phyloP scores from a whole-genome alignment of 2,329 filamentous ascomycete genomes.

The Ceratocystis huliohia region DNA sequence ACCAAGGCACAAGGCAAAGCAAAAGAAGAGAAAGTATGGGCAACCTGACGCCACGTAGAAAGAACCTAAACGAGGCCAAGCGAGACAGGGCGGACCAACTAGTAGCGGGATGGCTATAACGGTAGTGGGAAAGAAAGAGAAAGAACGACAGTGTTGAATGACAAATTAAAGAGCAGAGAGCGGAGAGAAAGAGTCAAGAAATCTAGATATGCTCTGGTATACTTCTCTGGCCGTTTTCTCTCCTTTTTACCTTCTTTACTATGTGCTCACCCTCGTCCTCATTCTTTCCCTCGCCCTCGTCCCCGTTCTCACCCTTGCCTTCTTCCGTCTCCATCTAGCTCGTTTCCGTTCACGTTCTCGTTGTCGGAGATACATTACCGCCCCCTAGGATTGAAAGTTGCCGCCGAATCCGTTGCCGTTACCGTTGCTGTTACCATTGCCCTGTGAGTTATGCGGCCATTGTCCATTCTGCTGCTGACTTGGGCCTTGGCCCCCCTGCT shows the following conservation, averaged over 20 bases:
- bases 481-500: slow-evolving; percentile 32
- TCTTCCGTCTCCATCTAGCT: neutral
- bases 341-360: neutral
- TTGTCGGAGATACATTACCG: neutral
- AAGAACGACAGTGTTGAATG: no score
- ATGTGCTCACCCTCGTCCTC: neutral
- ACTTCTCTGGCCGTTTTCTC: neutral
- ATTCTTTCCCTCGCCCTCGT: neutral
- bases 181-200: neutral
- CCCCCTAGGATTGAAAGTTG: slow-evolving; percentile 44
- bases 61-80: no score
- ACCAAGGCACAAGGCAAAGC: no score
- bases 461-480: slow-evolving; percentile 37
- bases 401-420: slow-evolving; percentile 44
- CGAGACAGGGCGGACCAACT: no score
- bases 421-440: slow-evolving; percentile 2
- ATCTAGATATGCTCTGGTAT: neutral
- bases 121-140: no score
- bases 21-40: no score
- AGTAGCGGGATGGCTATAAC: no score
- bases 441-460: slow-evolving; percentile 41
- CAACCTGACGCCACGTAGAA: no score
- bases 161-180: neutral
- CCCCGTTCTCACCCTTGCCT: neutral
- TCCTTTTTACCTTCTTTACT: neutral